These are phyloP conservation scores for Moricandia arvensis DNA, from an alignment of 345 rosid species.

Conservation along the genomic window DNA sequence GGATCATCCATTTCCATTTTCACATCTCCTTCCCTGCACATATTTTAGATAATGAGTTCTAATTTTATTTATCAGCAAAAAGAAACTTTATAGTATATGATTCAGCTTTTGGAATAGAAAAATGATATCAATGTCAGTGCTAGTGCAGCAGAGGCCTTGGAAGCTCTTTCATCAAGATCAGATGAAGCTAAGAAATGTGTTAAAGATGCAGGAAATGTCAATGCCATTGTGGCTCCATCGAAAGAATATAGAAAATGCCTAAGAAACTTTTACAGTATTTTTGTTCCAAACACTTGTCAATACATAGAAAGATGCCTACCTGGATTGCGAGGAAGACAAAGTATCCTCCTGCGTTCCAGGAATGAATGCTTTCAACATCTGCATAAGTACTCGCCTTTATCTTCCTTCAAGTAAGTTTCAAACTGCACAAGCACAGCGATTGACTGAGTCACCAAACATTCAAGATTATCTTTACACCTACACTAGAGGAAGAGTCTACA, in stretches of 20 bases:
- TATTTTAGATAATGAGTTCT: not conserved
- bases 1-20: constrained; percentile 52
- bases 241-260: too few relatives aligned
- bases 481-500: not conserved
- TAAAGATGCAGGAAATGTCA: too few relatives aligned
- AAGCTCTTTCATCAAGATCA: too few relatives aligned
- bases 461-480: not conserved
- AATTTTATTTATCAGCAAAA: not conserved
- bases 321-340: constrained; percentile 36
- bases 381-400: constrained; percentile 22
- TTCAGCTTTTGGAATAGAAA: too few relatives aligned
- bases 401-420: constrained; percentile 26
- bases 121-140: too few relatives aligned
- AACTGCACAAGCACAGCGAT: too few relatives aligned
- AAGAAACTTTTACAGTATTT: not conserved
- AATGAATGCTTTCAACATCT: constrained; percentile 64
- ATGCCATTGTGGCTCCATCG: too few relatives aligned
- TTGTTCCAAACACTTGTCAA: not conserved
- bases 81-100: too few relatives aligned
- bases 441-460: not conserved
- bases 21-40: constrained; percentile 53
- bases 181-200: too few relatives aligned
- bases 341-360: constrained; percentile 41
- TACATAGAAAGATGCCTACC: constrained; percentile 39
- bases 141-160: too few relatives aligned